phyloP scores from a whole-genome alignment of 805 yeast genomes.

The Candida nitratophila region DNA sequence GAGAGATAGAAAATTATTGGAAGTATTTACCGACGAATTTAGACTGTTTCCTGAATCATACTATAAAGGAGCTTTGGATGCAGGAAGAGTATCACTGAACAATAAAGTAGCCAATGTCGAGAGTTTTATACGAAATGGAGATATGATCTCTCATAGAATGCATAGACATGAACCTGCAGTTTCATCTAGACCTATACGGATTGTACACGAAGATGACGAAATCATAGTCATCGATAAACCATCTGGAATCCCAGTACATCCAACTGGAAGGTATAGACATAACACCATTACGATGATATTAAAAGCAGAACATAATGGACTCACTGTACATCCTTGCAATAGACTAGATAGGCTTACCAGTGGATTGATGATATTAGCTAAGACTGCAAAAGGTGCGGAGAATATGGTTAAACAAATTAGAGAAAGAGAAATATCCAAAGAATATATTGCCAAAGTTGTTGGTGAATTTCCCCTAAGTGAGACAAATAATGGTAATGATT shows the following conservation, averaged over 20 bases:
- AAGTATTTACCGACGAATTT: constrained; percentile 79
- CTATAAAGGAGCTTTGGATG: constrained; percentile 45
- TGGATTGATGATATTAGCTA: constrained; percentile 89
- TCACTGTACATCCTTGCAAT: constrained; percentile 74
- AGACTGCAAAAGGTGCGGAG: constrained; percentile 73
- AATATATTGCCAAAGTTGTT: constrained; percentile 79
- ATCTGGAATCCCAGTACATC: constrained; percentile 92
- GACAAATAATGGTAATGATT: constrained; percentile 2
- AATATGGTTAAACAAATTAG: constrained; percentile 62
- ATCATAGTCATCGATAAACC: constrained; percentile 88
- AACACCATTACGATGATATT: constrained; percentile 72
- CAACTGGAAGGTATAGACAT: constrained; percentile 79
- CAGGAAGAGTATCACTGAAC: constrained; percentile 74
- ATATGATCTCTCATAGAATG: constrained; percentile 65
- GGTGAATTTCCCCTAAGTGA: constrained; percentile 72
- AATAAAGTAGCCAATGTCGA: constrained; percentile 56
- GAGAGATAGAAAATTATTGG: constrained; percentile 76
- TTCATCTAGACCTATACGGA: constrained; percentile 46
- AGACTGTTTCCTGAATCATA: constrained; percentile 67
- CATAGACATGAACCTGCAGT: constrained; percentile 94
- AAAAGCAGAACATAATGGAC: constrained; percentile 54
- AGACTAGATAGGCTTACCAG: constrained; percentile 86
- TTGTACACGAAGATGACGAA: constrained; percentile 69
- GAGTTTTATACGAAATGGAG: constrained; percentile 71
- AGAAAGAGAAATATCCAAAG: constrained; percentile 69